These are phyloP conservation scores for Apiospora saccharicola DNA, from an alignment of 2,329 filamentous ascomycete species.

Conservation along the genomic window DNA sequence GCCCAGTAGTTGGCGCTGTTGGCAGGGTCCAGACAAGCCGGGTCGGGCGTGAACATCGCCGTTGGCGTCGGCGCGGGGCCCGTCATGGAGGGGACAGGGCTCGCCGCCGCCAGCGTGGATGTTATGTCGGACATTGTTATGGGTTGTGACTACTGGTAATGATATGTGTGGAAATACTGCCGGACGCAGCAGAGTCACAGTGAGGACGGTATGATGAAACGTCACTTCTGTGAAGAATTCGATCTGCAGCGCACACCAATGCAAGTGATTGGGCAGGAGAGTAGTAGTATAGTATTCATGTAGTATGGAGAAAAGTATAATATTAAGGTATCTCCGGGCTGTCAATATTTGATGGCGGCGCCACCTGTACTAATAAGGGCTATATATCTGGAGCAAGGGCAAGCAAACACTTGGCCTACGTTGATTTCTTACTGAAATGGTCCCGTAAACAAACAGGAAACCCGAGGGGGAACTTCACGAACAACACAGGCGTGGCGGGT, in stretches of 20 bases:
- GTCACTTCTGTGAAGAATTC: neutral
- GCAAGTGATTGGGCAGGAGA: neutral
- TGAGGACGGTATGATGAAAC: too few species aligned
- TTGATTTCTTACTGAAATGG: neutral
- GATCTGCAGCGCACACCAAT: neutral
- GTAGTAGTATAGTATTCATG: too few species aligned
- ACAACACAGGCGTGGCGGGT: neutral
- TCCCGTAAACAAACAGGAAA: neutral
- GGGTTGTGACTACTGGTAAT: neutral
- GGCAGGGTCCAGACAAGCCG: neutral
- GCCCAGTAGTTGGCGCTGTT: constrained; percentile 14
- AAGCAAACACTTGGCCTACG: constrained; percentile 16
- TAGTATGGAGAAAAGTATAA: neutral
- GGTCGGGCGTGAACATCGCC: neutral
- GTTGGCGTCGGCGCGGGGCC: neutral
- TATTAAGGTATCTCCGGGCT: neutral
- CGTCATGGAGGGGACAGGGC: neutral
- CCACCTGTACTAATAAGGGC: neutral
- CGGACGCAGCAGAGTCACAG: neutral
- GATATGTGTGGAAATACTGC: neutral
- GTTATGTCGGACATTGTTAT: neutral
- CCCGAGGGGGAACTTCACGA: neutral
- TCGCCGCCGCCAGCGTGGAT: neutral
- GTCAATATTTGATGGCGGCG: neutral
- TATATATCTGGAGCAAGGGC: constrained; percentile 2